Percentiles rank a stretch among this genome's conserved stretches.
Conservation (phyloP, 2,329 filamentous ascomycete species). For the Aspergillus floridensis region DNA sequence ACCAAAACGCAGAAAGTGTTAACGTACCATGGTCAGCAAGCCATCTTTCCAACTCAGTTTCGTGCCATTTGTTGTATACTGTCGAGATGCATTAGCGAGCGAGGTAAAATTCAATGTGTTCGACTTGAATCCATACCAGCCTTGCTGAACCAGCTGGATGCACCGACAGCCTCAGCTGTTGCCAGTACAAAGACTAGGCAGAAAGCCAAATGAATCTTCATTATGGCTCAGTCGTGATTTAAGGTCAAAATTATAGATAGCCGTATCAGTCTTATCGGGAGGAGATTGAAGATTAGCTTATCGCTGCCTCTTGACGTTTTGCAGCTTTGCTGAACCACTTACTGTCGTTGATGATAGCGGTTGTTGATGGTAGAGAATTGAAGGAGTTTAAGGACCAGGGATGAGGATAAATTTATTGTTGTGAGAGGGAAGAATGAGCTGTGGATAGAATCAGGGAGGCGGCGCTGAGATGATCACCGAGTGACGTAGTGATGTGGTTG, state of each 20-base stretch:
- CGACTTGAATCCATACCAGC: constrained; percentile 63
- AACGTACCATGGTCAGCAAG: constrained; percentile 71
- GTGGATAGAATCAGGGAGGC: constrained; percentile 3
- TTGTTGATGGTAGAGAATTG: background rate
- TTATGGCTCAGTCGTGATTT: constrained; percentile 42
- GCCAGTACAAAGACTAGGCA: constrained; percentile 70
- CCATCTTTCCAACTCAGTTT: constrained; percentile 97
- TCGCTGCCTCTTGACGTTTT: background rate
- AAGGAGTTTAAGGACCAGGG: background rate
- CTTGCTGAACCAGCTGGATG: constrained; percentile 82
- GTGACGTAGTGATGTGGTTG: constrained; percentile 29
- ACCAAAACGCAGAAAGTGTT: background rate
- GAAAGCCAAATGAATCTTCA: constrained; percentile 72
- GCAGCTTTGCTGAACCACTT: background rate
- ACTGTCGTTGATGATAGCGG: background rate
- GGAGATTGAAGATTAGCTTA: background rate
- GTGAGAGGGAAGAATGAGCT: constrained; percentile 1
- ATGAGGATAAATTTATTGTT: constrained; percentile 8
- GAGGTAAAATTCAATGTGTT: background rate
- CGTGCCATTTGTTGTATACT: constrained; percentile 99
- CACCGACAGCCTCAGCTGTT: constrained; percentile 62
- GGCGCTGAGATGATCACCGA: constrained; percentile 28
- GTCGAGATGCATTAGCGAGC: constrained; percentile 7
- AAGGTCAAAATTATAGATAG: background rate
- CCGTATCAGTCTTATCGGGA: background rate